Evolutionary conservation across 2,329 filamentous ascomycete species (phyloP).

Genomic region (Stagonosporopsis rhizophila): DNA sequence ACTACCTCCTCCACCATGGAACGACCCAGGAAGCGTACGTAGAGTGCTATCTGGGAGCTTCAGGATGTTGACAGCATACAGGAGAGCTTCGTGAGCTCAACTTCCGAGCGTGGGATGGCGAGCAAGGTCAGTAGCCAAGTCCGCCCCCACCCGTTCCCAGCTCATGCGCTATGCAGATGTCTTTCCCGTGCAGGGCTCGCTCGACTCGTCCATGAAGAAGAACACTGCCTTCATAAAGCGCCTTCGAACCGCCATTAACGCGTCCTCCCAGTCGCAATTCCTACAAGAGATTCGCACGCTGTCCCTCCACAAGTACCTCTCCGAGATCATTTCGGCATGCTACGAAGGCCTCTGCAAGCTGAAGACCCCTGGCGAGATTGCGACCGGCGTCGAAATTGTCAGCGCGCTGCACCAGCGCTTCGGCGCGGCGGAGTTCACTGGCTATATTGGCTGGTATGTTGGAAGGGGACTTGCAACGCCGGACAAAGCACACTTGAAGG

Average conservation of each 20-base stretch:
- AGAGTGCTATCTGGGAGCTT: background rate
- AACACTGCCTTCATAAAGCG: slow-evolving; percentile 98
- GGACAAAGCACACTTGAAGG: slow-evolving; percentile 83
- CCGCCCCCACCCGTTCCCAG: slow-evolving; percentile 15
- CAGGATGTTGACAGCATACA: slow-evolving; percentile 51
- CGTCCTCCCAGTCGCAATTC: slow-evolving; percentile 81
- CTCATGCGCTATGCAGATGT: slow-evolving; percentile 65
- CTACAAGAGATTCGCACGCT: slow-evolving; percentile 88
- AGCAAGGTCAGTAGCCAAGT: slow-evolving; percentile 68
- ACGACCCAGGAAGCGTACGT: slow-evolving; percentile 57
- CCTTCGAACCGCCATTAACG: slow-evolving; percentile 84
- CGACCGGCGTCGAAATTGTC: slow-evolving; percentile 89
- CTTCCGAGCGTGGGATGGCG: slow-evolving; percentile 84
- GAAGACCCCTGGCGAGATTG: slow-evolving; percentile 89
- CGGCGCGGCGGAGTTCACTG: slow-evolving; percentile 86
- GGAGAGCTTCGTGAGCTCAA: slow-evolving; percentile 92
- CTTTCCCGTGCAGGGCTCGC: slow-evolving; percentile 76
- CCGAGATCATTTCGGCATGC: slow-evolving; percentile 94
- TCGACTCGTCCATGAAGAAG: slow-evolving; percentile 96
- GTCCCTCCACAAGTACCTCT: slow-evolving; percentile 94
- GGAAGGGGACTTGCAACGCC: slow-evolving; percentile 90
- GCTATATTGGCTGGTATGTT: slow-evolving; percentile 89
- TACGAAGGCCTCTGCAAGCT: slow-evolving; percentile 93
- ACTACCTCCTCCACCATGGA: slow-evolving; percentile 53
- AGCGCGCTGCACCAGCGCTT: slow-evolving; percentile 97